A percentile compares a stretch with the other conserved stretches of the same genome.
Evolutionary conservation across 78 protist species (phyloP).

Genomic region (Dictyostelium brefeldianum): DNA sequence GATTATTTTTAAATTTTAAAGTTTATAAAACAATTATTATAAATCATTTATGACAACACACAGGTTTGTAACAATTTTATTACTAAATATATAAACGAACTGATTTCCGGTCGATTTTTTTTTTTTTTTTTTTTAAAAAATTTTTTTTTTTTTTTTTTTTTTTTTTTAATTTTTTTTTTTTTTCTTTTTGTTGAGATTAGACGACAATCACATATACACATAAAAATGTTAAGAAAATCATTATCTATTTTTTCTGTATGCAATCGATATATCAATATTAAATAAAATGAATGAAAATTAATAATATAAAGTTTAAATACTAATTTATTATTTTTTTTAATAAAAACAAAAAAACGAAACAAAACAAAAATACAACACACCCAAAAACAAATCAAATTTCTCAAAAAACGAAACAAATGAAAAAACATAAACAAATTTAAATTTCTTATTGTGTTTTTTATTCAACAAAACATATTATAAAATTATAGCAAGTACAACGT

Average conservation of each 20-base stretch:
- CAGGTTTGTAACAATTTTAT: too few species aligned
- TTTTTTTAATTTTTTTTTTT: background rate
- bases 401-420: background rate
- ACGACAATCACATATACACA: background rate
- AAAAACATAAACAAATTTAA: background rate
- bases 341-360: background rate
- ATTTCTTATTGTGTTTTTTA: too few species aligned
- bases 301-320: background rate
- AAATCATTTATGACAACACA: too few species aligned
- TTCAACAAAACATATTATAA: background rate
- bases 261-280: background rate
- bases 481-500: background rate
- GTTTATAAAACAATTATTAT: too few species aligned
- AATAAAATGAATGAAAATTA: background rate
- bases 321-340: background rate
- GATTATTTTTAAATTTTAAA: too few species aligned
- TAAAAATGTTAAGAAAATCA: conserved; percentile 15
- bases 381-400: background rate
- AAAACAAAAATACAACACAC: too few species aligned
- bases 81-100: too few species aligned
- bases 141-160: background rate
- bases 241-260: conserved; percentile 14
- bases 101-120: too few species aligned
- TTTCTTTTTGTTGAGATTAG: conserved; percentile 15
- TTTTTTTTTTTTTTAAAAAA: background rate